These are phyloP conservation scores for Mortierella sp. DNA, from an alignment of 371 early-diverging fungal genomes.

Conservation along the genomic window DNA sequence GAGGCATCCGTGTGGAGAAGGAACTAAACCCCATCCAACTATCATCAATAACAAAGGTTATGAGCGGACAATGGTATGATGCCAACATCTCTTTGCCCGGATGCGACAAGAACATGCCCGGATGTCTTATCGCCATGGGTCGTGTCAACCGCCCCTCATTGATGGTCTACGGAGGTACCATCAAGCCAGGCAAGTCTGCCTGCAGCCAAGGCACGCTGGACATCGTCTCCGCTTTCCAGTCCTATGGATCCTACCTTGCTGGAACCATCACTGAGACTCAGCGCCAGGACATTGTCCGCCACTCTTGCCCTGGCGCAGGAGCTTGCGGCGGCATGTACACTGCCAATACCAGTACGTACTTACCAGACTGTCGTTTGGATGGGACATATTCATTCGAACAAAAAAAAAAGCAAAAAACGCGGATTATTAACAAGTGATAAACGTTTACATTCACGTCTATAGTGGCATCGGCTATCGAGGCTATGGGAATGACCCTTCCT, in stretches of 20 bases:
- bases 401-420: too few species aligned
- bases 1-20: too few species aligned
- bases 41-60: constrained; percentile 63
- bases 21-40: too few species aligned
- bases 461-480: constrained; percentile 96
- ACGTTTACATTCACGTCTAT: background rate
- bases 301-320: constrained; percentile 97
- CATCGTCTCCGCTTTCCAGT: constrained; percentile 96
- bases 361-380: too few species aligned
- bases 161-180: constrained; percentile 96
- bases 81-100: constrained; percentile 95
- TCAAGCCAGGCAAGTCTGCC: constrained; percentile 77
- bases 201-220: constrained; percentile 81
- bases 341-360: constrained; percentile 94
- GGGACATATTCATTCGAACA: too few species aligned
- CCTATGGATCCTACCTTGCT: constrained; percentile 91
- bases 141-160: constrained; percentile 95
- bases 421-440: too few species aligned
- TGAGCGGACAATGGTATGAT: constrained; percentile 97
- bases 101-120: constrained; percentile 99
- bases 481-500: constrained; percentile 96
- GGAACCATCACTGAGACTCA: constrained; percentile 90
- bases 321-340: constrained; percentile 99
- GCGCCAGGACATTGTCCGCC: constrained; percentile 85
- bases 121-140: constrained; percentile 95